Evolutionary conservation across 306 rosid species (phyloP), one percentile per base, ranked within the genome.

Genomic region (Vigna nakashimae): DNA sequence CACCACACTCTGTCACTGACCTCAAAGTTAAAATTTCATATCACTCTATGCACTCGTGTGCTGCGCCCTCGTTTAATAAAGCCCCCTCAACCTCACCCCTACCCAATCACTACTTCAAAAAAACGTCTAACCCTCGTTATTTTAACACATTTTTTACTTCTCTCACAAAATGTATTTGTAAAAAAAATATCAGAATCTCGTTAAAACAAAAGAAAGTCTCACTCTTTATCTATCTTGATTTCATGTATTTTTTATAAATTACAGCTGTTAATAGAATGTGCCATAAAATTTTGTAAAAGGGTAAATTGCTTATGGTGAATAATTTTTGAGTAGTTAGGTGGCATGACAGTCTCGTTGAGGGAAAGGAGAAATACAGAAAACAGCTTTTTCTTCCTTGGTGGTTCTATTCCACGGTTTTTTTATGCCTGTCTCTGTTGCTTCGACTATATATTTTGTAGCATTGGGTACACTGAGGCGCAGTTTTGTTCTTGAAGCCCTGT

Each of bases 41-140:
- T 11, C 7, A 56, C 62, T 40, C 17, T 5, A 6, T 57, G 36
- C 65, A 63, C 69, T n/a, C 69, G 69, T 63, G 69, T 63, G 69
- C 49, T 63, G 69, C 69, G 16, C 13, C 13, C 3, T 62, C 24
- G 24, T 16, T 62, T 62, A 30, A 32, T 59, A 32, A 62, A 62
- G 42, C 4, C 65, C 30, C 40, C 3, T 50, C 58, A n/a, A 52
- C 1, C 1, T 52, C 12, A 20, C 7, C 62, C 4, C 4, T 6
- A 15, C 12, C 43, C 67, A 15, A 5, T 63, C 69, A 63, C 46
- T 34, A 3, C 38, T 62, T 40, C 7, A 15, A 63, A 36, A 36
- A 28, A 8, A 36, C 18, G 17, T n/a, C 11, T 24, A 28, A 26
- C 36, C 16, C 36, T 17, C 1, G 7, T 52, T 52, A 51, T 51